Conservation (phyloP, 164 flowering plant genomes). For the Akebia trifoliata region DNA sequence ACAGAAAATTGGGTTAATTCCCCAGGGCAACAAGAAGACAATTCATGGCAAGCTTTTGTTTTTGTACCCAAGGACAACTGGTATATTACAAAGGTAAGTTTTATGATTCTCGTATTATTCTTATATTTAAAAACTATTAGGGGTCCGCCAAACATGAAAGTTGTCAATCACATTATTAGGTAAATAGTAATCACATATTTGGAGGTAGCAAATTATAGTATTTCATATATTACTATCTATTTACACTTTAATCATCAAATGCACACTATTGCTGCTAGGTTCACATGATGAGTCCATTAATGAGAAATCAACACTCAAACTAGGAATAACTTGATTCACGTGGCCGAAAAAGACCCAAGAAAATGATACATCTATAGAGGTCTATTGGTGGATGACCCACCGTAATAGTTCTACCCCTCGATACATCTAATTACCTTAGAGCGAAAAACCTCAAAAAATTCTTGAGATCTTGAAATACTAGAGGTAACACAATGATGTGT, state of each 20-base stretch:
- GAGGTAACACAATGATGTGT: background rate
- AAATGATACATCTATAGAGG: too few species aligned
- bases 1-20: slow-evolving; percentile 99
- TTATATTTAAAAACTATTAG: background rate
- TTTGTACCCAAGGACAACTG: slow-evolving; percentile 76
- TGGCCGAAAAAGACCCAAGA: too few species aligned
- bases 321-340: too few species aligned
- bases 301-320: too few species aligned
- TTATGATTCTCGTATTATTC: background rate
- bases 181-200: background rate
- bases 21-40: slow-evolving; percentile 89
- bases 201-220: background rate
- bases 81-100: slow-evolving; percentile 80
- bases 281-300: background rate
- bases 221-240: background rate
- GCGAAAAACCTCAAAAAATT: background rate
- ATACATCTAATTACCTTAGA: too few species aligned
- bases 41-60: slow-evolving; percentile 96
- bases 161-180: background rate
- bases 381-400: too few species aligned
- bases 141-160: background rate
- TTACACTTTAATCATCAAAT: too few species aligned
- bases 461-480: background rate
- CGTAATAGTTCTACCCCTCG: too few species aligned
- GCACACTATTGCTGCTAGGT: too few species aligned